Percentiles rank a stretch among this genome's conserved stretches.
phyloP scores from a whole-genome alignment of 768 basidiomycete species.

The Mycena olivaceomarginata region DNA sequence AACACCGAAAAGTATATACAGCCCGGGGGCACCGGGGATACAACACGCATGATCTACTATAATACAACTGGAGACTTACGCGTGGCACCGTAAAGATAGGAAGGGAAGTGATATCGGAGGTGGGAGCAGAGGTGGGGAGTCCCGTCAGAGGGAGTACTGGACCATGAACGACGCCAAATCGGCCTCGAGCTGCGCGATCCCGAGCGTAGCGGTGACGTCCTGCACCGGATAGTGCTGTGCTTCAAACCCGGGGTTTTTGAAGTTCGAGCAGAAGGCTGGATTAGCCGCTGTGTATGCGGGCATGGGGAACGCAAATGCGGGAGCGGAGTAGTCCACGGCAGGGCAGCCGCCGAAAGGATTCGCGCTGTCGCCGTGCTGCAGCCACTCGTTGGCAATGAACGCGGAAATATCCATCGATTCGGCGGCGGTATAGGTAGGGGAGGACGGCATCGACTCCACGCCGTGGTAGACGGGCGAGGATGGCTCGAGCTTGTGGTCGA shows the following conservation, averaged over 20 bases:
- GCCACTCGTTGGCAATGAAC: conserved; percentile 44
- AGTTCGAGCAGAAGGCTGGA: conserved; percentile 36
- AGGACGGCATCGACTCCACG: conserved; percentile 26
- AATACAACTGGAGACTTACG: background rate
- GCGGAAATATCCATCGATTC: conserved; percentile 45
- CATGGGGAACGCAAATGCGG: conserved; percentile 24
- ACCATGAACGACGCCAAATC: conserved; percentile 41
- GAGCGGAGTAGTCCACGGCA: conserved; percentile 28
- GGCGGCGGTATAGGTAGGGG: conserved; percentile 2
- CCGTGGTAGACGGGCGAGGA: conserved; percentile 32
- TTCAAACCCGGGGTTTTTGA: conserved; percentile 40
- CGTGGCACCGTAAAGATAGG: background rate
- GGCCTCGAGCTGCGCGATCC: conserved; percentile 43
- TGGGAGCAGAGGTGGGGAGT: background rate
- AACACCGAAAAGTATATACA: conserved; percentile 36
- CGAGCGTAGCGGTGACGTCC: conserved; percentile 13
- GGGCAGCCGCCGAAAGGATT: conserved; percentile 37
- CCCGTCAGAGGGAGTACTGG: conserved; percentile 39
- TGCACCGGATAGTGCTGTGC: conserved; percentile 7
- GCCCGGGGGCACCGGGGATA: conserved; percentile 9
- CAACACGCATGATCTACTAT: conserved; percentile 9
- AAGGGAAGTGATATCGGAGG: background rate
- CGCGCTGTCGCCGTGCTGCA: conserved; percentile 33
- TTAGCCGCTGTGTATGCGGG: background rate
- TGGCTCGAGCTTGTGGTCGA: conserved; percentile 35